Percentiles rank a stretch among this genome's conserved stretches.
phyloP scores from a whole-genome alignment of 805 yeast species.

The Hanseniaspora hatyaiensis region DNA sequence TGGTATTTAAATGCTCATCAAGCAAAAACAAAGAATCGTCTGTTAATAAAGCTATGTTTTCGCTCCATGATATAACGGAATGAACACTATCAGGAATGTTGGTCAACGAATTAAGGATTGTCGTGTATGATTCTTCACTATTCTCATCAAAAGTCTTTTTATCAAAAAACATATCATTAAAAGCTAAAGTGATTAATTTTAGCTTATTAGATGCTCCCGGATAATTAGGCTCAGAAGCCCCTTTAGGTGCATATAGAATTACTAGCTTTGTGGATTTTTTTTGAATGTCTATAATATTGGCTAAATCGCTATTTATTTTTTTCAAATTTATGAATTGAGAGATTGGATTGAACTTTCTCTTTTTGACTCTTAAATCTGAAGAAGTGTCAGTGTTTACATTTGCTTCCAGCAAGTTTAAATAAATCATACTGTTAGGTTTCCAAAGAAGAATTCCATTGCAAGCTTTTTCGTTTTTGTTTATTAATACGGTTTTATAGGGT shows the following conservation, averaged over 20 bases:
- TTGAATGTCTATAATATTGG: constrained; percentile 56
- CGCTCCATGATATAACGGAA: constrained; percentile 48
- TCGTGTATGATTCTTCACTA: constrained; percentile 3
- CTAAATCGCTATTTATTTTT: constrained; percentile 44
- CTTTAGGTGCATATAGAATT: constrained; percentile 42
- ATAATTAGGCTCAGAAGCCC: constrained; percentile 65
- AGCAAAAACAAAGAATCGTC: constrained; percentile 66
- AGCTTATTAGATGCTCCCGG: constrained; percentile 52
- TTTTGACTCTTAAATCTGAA: constrained; percentile 12
- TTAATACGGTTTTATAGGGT: constrained; percentile 23
- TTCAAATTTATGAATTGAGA: constrained; percentile 52
- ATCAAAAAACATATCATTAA: constrained; percentile 2
- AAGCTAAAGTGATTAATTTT: constrained; percentile 43
- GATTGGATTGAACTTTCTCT: constrained; percentile 15
- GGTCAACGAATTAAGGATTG: constrained; percentile 35
- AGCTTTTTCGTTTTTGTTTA: constrained; percentile 37
- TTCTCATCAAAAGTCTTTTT: not conserved
- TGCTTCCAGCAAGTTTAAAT: constrained; percentile 20
- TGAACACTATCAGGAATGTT: constrained; percentile 66
- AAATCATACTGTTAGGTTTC: constrained; percentile 29
- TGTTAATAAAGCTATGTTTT: constrained; percentile 59
- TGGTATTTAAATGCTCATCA: constrained; percentile 61
- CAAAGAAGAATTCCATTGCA: constrained; percentile 49
- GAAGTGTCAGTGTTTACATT: constrained; percentile 14
- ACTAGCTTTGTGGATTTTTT: constrained; percentile 41